Evolutionary conservation across 306 rosid genomes (phyloP), one percentile per base, ranked within the genome.

Genomic region (Mucuna pruriens): DNA sequence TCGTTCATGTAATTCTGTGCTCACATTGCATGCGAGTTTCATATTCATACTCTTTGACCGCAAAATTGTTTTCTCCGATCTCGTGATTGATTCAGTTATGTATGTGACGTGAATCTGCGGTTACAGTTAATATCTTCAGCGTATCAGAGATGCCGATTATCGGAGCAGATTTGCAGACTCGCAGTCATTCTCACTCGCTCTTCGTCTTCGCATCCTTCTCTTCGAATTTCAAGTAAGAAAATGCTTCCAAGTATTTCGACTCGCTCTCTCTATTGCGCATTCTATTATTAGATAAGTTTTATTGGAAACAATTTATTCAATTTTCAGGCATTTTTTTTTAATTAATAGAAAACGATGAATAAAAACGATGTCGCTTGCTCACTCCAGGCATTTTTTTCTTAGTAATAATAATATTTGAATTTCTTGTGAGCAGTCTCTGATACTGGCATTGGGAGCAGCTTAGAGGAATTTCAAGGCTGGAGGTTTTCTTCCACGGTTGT

Each of bases 371-470:
- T 16, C 22, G 68, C 22, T 29, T 62, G 22, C 22, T 29, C 33
- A 6, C 22, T 5, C 11, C 7, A 36, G 7, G 5, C 6, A 36
- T 36, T 40, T n/a, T 76, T 69, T 34, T 1, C 3, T 55, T 82
- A 20, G 31, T 10, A 45, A 67, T 57, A 45, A 67, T 57, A 31
- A 57, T 33, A 61, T 61, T 62, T 42, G 54, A 84, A 22, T 73
- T 84, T 86, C 7, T 46, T 36, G 17, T 25, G 65, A 63, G 61
- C 82, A 95, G 99, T 95, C 76, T 90, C 97, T 55, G 99, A 93
- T 85, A 91, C 99, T 6, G 99, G 99, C 0, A 60, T 87, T 34
- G 96, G 97, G 71, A 89, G 93, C 90, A 73, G 89, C 87, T 55
- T 85, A 83, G 91, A 84, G 80, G 96, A 95, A 78, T 93, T 87